A percentile compares a stretch with the other conserved stretches of the same genome.
Conservation (phyloP, 495 filamentous ascomycete species). For the Trichoderma virens region DNA sequence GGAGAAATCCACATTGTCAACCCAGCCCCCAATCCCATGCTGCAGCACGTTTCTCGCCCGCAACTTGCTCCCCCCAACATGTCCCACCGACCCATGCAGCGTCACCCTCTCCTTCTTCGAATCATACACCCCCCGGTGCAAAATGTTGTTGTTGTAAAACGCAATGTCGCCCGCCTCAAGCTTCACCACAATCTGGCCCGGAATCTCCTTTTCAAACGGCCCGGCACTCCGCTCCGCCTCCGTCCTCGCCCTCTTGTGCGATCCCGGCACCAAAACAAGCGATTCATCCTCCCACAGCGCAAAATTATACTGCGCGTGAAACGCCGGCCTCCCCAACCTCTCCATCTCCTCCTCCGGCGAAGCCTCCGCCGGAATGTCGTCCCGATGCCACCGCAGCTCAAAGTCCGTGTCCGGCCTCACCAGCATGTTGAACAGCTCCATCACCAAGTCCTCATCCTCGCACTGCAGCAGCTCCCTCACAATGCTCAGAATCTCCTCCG, state of each 20-base stretch:
- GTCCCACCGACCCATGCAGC: constrained; percentile 73
- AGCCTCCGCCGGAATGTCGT: constrained; percentile 58
- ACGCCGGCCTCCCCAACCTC: constrained; percentile 39
- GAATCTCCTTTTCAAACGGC: constrained; percentile 48
- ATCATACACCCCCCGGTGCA: constrained; percentile 72
- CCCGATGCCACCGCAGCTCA: constrained; percentile 67
- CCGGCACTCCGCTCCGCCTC: constrained; percentile 53
- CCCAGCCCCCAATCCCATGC: constrained; percentile 75
- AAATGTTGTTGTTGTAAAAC: constrained; percentile 84
- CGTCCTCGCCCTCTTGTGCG: constrained; percentile 59
- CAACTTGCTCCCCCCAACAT: constrained; percentile 42
- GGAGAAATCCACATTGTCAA: constrained; percentile 47
- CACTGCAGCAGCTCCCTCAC: constrained; percentile 47
- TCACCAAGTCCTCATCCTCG: constrained; percentile 44
- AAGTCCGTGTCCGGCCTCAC: constrained; percentile 56
- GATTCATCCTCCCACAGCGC: constrained; percentile 59
- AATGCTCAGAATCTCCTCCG: constrained; percentile 44
- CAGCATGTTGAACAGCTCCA: constrained; percentile 78
- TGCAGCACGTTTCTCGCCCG: constrained; percentile 75
- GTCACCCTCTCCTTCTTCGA: constrained; percentile 58
- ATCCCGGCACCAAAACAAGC: constrained; percentile 64
- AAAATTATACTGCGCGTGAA: constrained; percentile 74
- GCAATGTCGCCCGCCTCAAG: constrained; percentile 65
- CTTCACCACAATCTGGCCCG: constrained; percentile 53
- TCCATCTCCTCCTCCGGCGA: constrained; percentile 45